Evolutionary conservation across 2,329 filamentous ascomycete species (phyloP).

Genomic region (Penicillium sp.): DNA sequence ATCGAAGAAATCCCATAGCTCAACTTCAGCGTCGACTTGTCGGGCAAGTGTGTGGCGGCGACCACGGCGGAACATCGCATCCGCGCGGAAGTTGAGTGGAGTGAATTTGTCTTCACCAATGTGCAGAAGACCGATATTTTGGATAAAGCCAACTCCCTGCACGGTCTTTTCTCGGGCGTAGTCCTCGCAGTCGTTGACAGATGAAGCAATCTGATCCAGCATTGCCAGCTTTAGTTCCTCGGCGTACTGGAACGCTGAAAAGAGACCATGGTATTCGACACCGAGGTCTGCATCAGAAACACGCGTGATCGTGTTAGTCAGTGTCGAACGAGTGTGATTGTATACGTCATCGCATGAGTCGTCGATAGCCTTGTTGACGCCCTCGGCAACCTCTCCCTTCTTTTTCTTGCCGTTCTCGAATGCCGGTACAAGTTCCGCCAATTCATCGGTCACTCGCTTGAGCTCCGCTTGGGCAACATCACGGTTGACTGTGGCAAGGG

Average conservation of each 20-base stretch:
- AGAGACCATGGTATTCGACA: constrained; percentile 80
- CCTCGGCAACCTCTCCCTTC: constrained; percentile 72
- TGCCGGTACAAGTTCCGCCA: constrained; percentile 78
- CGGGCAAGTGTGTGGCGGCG: constrained; percentile 77
- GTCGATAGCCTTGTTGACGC: constrained; percentile 79
- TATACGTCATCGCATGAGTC: constrained; percentile 83
- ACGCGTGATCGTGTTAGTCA: constrained; percentile 71
- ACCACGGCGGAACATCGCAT: constrained; percentile 84
- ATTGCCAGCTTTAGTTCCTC: constrained; percentile 91
- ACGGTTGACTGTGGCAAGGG: constrained; percentile 78
- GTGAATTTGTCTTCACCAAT: constrained; percentile 78
- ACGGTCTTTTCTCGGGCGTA: constrained; percentile 76
- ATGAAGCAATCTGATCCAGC: constrained; percentile 78
- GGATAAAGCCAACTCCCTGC: constrained; percentile 79
- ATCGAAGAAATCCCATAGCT: constrained; percentile 93
- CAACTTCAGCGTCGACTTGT: constrained; percentile 82
- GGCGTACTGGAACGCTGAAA: constrained; percentile 84
- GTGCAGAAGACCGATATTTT: constrained; percentile 82
- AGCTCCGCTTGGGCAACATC: constrained; percentile 84
- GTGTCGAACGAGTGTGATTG: constrained; percentile 70
- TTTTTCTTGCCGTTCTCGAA: constrained; percentile 82
- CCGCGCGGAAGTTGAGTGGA: constrained; percentile 81
- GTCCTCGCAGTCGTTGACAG: constrained; percentile 78
- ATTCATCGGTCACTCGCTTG: constrained; percentile 74
- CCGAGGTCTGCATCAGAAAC: constrained; percentile 76